Evolutionary conservation across 1,284 basidiomycete genomes (phyloP), one percentile per base, ranked within the genome.

Genomic region (Heliocybe sulcata): DNA sequence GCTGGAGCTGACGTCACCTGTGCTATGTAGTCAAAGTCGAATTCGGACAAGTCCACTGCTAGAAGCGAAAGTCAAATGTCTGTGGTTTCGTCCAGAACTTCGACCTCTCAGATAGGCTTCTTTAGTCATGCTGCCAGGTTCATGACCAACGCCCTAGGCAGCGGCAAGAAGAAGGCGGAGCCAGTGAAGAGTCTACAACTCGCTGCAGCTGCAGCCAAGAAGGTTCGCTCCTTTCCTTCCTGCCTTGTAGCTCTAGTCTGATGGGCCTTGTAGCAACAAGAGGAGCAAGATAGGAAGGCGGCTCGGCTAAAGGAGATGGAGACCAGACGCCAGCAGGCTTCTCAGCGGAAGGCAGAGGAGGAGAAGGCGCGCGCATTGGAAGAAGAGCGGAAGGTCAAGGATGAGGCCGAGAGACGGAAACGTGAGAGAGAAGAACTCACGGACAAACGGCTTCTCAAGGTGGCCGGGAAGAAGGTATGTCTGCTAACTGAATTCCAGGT

Each of bases 161-260:
- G 77, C 4, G 74, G 74, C 58, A 90, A 85, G 70, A 90, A 88
- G 65, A 87, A 87, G 62, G 72, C 80, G 1, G 87, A 90, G 60
- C 74, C 70, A 0, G 81, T 92, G 53, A 94, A 93, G 74, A 92
- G 89, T 54, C 67, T 94, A 20, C 88, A 92, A 64, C 79, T 86
- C 57, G 92, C 92, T 16, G 88, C 87, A 0, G 82, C 81, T 16
- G 90, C 84, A 3, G 90, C 90, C 1, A 93, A 90, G 74, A 93
- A 88, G 85, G 92, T 93, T 33, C 27, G 71, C 64, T 16, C 31
- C 16, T 54, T 27, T 25, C 29, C 47, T n/a, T 26, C 14, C 55
- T 49, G 19, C 35, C 14, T 20, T 35, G 51, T 48, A 42, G 2
- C 31, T 49, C 45, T 54, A 52, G 38, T 35, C 52, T 54, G 14